Evolutionary conservation across 2,329 filamentous ascomycete genomes (phyloP).

Genomic region (Xylariaceae sp.): DNA sequence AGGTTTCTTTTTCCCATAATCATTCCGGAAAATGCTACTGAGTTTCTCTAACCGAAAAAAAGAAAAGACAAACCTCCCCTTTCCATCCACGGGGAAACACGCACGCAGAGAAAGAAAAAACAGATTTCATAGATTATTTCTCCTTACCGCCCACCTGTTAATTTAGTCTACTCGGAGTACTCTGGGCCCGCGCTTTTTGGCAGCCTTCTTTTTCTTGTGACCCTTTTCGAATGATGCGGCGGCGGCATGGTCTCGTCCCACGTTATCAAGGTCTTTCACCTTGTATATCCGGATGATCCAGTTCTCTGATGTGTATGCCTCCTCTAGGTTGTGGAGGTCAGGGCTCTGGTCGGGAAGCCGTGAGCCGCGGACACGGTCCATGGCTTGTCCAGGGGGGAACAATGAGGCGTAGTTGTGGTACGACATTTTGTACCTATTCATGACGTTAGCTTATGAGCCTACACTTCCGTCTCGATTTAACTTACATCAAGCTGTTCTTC

Average conservation of each 20-base stretch:
- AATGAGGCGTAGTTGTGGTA: slow-evolving; percentile 96
- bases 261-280: slow-evolving; percentile 97
- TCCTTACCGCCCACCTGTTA: too few species aligned
- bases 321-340: slow-evolving; percentile 81
- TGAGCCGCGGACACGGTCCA: slow-evolving; percentile 80
- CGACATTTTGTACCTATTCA: slow-evolving; percentile 95
- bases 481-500: slow-evolving; percentile 99
- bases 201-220: slow-evolving; percentile 74
- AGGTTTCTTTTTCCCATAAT: neutral
- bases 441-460: slow-evolving; percentile 22
- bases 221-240: slow-evolving; percentile 68
- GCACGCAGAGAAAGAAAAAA: neutral
- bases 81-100: neutral
- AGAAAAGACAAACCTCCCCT: too few species aligned
- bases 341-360: slow-evolving; percentile 80
- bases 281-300: slow-evolving; percentile 99
- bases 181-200: slow-evolving; percentile 66
- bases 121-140: neutral
- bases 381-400: slow-evolving; percentile 85
- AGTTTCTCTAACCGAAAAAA: too few species aligned
- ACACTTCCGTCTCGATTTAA: slow-evolving; percentile 16
- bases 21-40: neutral
- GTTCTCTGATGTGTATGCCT: slow-evolving; percentile 98
- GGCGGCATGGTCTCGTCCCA: slow-evolving; percentile 77
- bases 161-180: slow-evolving; percentile 64